Evolutionary conservation across 768 basidiomycete genomes (phyloP).

Genomic region (Imleria badia): DNA sequence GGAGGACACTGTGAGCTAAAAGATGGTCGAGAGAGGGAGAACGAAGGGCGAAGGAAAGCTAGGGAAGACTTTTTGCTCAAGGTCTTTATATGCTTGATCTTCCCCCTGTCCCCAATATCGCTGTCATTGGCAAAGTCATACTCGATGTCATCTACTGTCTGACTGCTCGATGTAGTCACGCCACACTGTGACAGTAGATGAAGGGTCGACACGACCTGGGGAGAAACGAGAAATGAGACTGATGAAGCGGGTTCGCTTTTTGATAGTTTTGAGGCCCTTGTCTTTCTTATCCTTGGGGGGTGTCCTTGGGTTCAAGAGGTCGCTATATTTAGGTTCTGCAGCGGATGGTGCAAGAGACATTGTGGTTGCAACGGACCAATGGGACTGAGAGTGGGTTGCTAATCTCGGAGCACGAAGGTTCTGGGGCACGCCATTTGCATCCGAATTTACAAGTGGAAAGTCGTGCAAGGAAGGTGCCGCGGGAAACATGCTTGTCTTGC

Average conservation of each 20-base stretch:
- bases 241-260: slow-evolving; percentile 33
- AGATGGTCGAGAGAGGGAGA: slow-evolving; percentile 30
- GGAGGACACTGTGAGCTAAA: slow-evolving; percentile 29
- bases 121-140: slow-evolving; percentile 25
- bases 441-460: background rate
- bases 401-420: slow-evolving; percentile 5
- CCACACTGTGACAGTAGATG: no score
- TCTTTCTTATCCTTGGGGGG: slow-evolving; percentile 20
- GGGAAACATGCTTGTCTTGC: slow-evolving; percentile 5
- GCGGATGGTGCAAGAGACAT: slow-evolving; percentile 25
- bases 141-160: slow-evolving; percentile 7
- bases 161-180: background rate
- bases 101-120: slow-evolving; percentile 19
- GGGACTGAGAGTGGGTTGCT: slow-evolving; percentile 16
- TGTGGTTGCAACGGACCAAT: slow-evolving; percentile 33
- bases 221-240: slow-evolving; percentile 33
- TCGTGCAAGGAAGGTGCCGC: slow-evolving; percentile 3
- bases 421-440: background rate
- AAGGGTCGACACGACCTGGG: slow-evolving; percentile 25
- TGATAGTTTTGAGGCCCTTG: slow-evolving; percentile 22
- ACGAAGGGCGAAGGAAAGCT: slow-evolving; percentile 31
- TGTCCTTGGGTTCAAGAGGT: slow-evolving; percentile 8
- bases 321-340: slow-evolving; percentile 6
- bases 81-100: slow-evolving; percentile 14
- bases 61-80: slow-evolving; percentile 31